Conservation (phyloP, 2,329 filamentous ascomycete genomes). For the Periconia sp. region DNA sequence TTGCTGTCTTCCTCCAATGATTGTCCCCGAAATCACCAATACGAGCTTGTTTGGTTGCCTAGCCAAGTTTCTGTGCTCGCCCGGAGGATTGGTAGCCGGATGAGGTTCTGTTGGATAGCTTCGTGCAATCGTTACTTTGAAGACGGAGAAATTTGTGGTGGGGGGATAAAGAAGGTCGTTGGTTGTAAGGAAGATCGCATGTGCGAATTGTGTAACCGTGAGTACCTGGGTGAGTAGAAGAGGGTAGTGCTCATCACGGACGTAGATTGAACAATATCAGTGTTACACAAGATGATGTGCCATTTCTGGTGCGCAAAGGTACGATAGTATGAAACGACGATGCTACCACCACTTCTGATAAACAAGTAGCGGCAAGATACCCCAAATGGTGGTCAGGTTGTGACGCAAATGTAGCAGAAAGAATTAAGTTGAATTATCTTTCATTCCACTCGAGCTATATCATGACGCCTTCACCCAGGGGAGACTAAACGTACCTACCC, state of each 20-base stretch:
- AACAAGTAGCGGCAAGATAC: not conserved
- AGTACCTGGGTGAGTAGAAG: not conserved
- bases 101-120: no score
- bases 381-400: not conserved
- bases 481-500: constrained; percentile 45
- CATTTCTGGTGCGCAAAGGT: no score
- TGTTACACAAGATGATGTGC: not conserved
- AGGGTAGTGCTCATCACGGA: not conserved
- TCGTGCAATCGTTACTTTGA: no score
- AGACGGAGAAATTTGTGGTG: no score
- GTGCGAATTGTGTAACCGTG: not conserved
- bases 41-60: no score
- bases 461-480: constrained; percentile 39
- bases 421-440: not conserved
- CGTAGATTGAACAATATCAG: not conserved
- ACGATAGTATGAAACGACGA: no score
- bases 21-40: no score
- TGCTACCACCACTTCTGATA: no score
- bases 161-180: no score
- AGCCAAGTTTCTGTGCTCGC: no score
- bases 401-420: not conserved
- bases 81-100: no score
- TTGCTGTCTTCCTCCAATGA: no score
- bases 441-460: not conserved
- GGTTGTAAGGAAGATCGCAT: not conserved